Conservation (phyloP, 805 yeast species). For the Yamadazyma philogaea region DNA sequence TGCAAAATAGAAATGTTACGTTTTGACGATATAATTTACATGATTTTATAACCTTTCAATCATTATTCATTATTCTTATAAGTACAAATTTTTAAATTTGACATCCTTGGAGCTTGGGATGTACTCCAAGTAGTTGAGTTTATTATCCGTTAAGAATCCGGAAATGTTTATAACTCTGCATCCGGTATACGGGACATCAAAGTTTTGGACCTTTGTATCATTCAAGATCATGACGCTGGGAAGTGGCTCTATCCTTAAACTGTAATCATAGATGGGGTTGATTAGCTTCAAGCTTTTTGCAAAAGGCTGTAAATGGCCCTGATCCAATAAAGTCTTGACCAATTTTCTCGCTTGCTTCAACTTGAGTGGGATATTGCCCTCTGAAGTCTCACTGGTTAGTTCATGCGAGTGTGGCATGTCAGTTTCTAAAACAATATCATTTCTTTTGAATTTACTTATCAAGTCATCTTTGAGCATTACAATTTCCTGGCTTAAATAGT, state of each 20-base stretch:
- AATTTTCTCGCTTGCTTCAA: constrained; percentile 62
- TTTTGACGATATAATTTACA: not conserved
- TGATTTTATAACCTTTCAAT: not conserved
- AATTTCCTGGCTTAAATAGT: constrained; percentile 81
- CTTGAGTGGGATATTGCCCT: constrained; percentile 38
- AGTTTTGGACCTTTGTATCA: constrained; percentile 69
- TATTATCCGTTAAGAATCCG: constrained; percentile 37
- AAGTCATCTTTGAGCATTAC: constrained; percentile 71
- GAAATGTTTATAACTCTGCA: constrained; percentile 79
- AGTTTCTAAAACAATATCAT: constrained; percentile 56
- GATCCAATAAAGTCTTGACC: constrained; percentile 80
- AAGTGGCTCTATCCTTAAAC: constrained; percentile 69
- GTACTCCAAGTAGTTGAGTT: constrained; percentile 70
- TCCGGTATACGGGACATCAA: constrained; percentile 77
- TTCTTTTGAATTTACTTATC: constrained; percentile 65
- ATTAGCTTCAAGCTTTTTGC: constrained; percentile 57
- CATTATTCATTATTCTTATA: constrained; percentile 6
- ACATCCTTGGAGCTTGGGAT: constrained; percentile 49
- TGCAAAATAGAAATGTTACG: not conserved
- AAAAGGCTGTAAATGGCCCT: constrained; percentile 85
- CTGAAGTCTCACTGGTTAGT: constrained; percentile 14
- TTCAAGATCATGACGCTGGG: constrained; percentile 64
- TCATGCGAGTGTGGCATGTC: constrained; percentile 20
- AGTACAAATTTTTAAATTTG: constrained; percentile 17
- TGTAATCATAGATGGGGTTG: constrained; percentile 65